A percentile compares a stretch with the other conserved stretches of the same genome.
Conservation (phyloP, 345 rosid genomes). For the Limnanthes douglasii region DNA sequence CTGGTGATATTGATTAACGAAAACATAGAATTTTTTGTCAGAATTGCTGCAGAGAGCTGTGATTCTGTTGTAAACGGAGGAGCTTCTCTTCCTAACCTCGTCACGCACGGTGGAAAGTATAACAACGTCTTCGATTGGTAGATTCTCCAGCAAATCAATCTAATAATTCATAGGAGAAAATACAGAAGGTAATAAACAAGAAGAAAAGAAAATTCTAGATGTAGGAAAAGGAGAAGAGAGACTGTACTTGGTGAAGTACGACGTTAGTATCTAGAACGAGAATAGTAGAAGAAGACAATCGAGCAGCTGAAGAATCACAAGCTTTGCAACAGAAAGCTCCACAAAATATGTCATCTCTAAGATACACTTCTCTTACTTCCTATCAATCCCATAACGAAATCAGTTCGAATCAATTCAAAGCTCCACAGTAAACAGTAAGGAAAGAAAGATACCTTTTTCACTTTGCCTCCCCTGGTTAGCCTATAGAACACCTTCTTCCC, state of each 20-base stretch:
- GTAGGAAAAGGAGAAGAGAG: neutral
- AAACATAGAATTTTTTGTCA: slow-evolving; percentile 55
- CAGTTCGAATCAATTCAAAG: slow-evolving; percentile 1
- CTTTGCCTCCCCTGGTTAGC: slow-evolving; percentile 67
- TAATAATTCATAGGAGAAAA: slow-evolving; percentile 5
- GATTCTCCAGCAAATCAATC: slow-evolving; percentile 97
- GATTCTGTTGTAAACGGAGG: slow-evolving; percentile 57
- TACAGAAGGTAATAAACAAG: neutral
- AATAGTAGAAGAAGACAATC: slow-evolving; percentile 43
- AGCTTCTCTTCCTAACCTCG: slow-evolving; percentile 88
- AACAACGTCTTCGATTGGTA: slow-evolving; percentile 70
- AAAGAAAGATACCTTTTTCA: slow-evolving; percentile 41
- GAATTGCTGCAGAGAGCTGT: slow-evolving; percentile 69
- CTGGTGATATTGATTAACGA: slow-evolving; percentile 95
- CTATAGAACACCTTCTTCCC: slow-evolving; percentile 57
- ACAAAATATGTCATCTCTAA: slow-evolving; percentile 82
- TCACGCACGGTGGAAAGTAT: slow-evolving; percentile 72
- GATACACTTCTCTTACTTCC: slow-evolving; percentile 84
- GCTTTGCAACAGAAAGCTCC: slow-evolving; percentile 55
- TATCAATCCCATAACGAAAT: slow-evolving; percentile 8
- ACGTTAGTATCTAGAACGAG: slow-evolving; percentile 85
- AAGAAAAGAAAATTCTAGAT: neutral
- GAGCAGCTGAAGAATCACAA: slow-evolving; percentile 53
- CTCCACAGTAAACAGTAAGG: neutral
- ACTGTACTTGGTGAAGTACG: slow-evolving; percentile 73